Percentiles rank a stretch among this genome's conserved stretches.
Conservation (phyloP, 2,329 filamentous ascomycete genomes). For the Fusarium nygamai region DNA sequence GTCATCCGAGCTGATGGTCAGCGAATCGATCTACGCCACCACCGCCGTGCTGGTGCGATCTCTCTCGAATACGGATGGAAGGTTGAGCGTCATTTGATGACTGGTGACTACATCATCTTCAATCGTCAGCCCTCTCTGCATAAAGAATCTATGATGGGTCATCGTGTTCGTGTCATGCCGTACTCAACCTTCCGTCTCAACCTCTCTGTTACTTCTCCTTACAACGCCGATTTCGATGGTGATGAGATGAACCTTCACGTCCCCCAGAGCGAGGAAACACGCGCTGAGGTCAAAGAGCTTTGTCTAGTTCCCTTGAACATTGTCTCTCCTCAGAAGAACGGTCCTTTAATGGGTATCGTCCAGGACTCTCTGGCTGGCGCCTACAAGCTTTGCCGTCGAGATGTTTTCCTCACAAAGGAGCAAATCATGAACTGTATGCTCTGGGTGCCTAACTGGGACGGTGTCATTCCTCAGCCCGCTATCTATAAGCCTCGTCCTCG, state of each 20-base stretch:
- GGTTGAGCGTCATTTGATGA: conserved; percentile 94
- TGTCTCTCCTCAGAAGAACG: conserved; percentile 96
- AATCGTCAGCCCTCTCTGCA: conserved; percentile 99
- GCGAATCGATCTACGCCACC: conserved; percentile 92
- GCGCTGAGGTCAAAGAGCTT: conserved; percentile 91
- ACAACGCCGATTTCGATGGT: conserved; percentile 99
- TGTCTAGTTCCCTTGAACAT: conserved; percentile 99
- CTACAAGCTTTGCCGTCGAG: conserved; percentile 95
- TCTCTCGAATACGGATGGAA: conserved; percentile 97
- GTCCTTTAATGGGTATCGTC: conserved; percentile 98
- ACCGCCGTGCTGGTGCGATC: conserved; percentile 87
- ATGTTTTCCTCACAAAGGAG: conserved; percentile 89
- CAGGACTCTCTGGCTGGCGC: conserved; percentile 96
- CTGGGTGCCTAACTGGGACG: conserved; percentile 98
- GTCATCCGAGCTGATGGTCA: conserved; percentile 94
- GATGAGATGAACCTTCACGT: conserved; percentile 99
- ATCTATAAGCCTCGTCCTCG: conserved; percentile 91
- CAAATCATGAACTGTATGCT: conserved; percentile 96
- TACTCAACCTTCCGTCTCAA: conserved; percentile 99
- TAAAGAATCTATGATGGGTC: conserved; percentile 99
- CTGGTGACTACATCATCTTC: conserved; percentile 98
- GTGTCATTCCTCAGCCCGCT: conserved; percentile 90
- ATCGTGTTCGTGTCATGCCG: conserved; percentile 96
- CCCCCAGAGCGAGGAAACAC: conserved; percentile 95
- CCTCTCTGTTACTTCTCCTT: conserved; percentile 95